Evolutionary conservation across 495 filamentous ascomycete genomes (phyloP).

Genomic region (Neurospora discreta): DNA sequence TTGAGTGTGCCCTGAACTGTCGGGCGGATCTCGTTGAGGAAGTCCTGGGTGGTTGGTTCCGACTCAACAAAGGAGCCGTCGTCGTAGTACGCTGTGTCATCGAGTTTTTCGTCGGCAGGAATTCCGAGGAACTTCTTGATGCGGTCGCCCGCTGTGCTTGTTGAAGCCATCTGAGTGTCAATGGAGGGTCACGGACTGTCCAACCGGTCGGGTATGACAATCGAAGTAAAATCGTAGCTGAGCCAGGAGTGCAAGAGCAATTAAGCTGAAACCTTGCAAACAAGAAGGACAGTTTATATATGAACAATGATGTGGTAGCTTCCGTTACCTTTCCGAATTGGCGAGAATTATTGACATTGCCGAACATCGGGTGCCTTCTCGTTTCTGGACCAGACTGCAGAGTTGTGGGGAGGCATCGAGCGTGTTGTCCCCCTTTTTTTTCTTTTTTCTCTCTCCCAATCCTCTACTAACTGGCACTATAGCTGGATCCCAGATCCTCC

Average conservation of each 20-base stretch:
- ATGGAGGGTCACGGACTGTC: background rate
- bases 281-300: slow-evolving; percentile 8
- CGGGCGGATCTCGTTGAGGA: slow-evolving; percentile 50
- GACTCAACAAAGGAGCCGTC: slow-evolving; percentile 62
- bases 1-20: slow-evolving; percentile 31
- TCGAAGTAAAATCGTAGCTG: background rate
- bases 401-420: background rate
- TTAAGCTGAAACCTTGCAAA: background rate
- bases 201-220: background rate
- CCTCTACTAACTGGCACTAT: background rate
- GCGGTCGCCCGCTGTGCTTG: slow-evolving; percentile 13
- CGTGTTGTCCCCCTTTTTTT: background rate
- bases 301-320: background rate
- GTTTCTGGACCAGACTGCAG: background rate
- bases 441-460: background rate
- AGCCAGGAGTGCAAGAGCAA: background rate
- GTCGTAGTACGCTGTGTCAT: slow-evolving; percentile 12
- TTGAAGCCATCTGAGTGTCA: background rate
- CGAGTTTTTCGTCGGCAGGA: slow-evolving; percentile 10
- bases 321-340: background rate
- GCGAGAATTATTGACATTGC: background rate
- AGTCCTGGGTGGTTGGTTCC: slow-evolving; percentile 62
- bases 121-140: slow-evolving; percentile 21
- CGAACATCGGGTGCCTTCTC: background rate
- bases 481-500: background rate